Percentiles rank a stretch among this genome's conserved stretches.
phyloP scores from a whole-genome alignment of 208 protist species.

The Tritrichomonas musculus region DNA sequence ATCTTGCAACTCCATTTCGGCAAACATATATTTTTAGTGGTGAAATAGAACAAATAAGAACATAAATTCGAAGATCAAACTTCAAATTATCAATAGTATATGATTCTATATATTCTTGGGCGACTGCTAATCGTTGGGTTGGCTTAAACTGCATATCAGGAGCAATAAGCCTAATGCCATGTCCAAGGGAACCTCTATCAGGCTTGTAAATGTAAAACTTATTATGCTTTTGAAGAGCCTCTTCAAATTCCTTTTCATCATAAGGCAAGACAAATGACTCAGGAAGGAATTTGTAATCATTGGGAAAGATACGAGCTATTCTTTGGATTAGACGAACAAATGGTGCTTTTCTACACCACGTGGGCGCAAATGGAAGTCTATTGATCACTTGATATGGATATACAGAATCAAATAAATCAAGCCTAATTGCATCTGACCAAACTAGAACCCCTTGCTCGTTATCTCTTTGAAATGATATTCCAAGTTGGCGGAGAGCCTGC shows the following conservation, averaged over 20 bases:
- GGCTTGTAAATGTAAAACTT: not conserved
- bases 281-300: not conserved
- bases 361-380: not conserved
- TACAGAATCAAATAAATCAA: too few species aligned
- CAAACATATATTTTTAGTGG: not conserved
- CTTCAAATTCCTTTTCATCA: too few species aligned
- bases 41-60: not conserved
- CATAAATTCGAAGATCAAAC: not conserved
- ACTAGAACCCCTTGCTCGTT: too few species aligned
- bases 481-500: too few species aligned
- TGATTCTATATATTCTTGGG: not conserved
- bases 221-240: too few species aligned
- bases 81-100: not conserved
- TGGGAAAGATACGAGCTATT: not conserved
- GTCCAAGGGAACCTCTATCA: not conserved
- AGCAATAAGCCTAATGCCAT: not conserved
- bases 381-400: not conserved
- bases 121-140: not conserved
- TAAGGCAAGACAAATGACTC: not conserved
- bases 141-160: not conserved
- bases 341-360: not conserved
- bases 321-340: not conserved
- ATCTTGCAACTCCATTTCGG: not conserved
- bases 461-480: too few species aligned
- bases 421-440: too few species aligned